Base-by-base conservation (phyloP, 441 rosid species). In the Jatropha multifida region DNA sequence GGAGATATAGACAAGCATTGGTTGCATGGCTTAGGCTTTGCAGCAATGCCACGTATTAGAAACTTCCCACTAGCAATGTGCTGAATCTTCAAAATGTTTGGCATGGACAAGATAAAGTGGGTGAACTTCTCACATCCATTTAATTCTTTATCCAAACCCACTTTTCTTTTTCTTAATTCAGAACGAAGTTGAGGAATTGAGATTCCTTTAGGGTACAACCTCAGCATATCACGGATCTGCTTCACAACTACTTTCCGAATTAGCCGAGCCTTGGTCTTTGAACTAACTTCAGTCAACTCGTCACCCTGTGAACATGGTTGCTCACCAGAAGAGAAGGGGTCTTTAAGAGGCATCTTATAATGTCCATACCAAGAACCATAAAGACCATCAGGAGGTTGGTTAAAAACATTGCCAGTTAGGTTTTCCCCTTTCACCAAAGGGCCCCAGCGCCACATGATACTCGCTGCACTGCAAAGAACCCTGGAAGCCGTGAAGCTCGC, bases 381-480 rank as follows among this genome's bases (percentile, higher is more conserved):
- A 64, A 95, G 92, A 77, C 98, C 97, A 85, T 96, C 99, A 1
- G 98, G 99, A 66, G 97, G 97, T 65, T 85, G 97, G 79, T 93
- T 96, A 80, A 86, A 92, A 79, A 87, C 73, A 81, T 80, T 90
- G 64, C 91, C 97, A 2, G 46, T 42, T 3, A 80, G 79, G 72
- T 68, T 77, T 68, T 89, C 85, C 51, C 90, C 90, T 78, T 56
- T 86, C 12, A 87, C 76, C 79, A 93, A 79, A 48, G 83, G 68
- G 68, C 81, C 76, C 99, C 99, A 96, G 48, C 85, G 80, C 97
- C 98, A 96, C 94, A 89, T 89, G 69, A 96, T 85, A 65, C 97
- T 90, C 61, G 99, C 96, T 78, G 98, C 98, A 65, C 97, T 89
- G 71, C 91, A 86, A 56, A 94, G 88, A 51, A 91, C 92, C 74